Percentiles rank a stretch among this genome's conserved stretches.
These are phyloP conservation scores for Trypanosoma conorhini DNA, from an alignment of 208 protist species.

Conservation along the genomic window DNA sequence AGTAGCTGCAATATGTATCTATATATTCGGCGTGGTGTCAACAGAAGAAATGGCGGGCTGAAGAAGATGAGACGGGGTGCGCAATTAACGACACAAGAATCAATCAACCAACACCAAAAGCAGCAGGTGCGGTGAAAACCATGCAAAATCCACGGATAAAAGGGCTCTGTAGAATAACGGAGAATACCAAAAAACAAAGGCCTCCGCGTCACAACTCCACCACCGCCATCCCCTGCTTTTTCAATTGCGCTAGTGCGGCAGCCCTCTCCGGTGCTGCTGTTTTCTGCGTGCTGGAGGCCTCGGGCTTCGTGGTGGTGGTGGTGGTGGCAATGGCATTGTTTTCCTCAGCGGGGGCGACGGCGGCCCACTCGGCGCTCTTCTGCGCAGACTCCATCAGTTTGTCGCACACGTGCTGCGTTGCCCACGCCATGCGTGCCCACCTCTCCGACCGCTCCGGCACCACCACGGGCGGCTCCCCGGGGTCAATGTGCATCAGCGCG, in stretches of 20 bases:
- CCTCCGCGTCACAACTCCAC: too few relatives aligned
- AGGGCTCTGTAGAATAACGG: too few relatives aligned
- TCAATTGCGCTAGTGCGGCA: too few relatives aligned
- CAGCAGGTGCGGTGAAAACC: too few relatives aligned
- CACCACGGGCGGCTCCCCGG: slow-evolving; percentile 41
- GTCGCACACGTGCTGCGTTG: slow-evolving; percentile 64
- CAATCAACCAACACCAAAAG: neutral
- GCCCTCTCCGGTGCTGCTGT: neutral
- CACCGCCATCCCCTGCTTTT: too few relatives aligned
- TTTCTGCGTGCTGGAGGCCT: neutral
- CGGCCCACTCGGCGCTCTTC: slow-evolving; percentile 22
- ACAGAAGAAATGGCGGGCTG: too few relatives aligned
- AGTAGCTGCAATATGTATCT: too few relatives aligned
- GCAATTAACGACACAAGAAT: neutral
- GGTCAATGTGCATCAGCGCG: slow-evolving; percentile 46
- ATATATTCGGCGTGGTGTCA: too few relatives aligned
- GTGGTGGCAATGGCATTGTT: slow-evolving; percentile 3
- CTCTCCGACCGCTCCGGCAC: slow-evolving; percentile 44
- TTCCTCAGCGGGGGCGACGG: neutral
- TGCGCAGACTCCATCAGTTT: slow-evolving; percentile 47
- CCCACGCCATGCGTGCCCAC: slow-evolving; percentile 51
- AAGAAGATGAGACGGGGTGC: too few relatives aligned
- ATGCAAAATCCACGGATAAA: too few relatives aligned
- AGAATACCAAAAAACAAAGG: too few relatives aligned
- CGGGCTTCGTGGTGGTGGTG: neutral